Conservation (phyloP, 1,139 yeast genomes). For the Magnusiomyces clavatus region DNA sequence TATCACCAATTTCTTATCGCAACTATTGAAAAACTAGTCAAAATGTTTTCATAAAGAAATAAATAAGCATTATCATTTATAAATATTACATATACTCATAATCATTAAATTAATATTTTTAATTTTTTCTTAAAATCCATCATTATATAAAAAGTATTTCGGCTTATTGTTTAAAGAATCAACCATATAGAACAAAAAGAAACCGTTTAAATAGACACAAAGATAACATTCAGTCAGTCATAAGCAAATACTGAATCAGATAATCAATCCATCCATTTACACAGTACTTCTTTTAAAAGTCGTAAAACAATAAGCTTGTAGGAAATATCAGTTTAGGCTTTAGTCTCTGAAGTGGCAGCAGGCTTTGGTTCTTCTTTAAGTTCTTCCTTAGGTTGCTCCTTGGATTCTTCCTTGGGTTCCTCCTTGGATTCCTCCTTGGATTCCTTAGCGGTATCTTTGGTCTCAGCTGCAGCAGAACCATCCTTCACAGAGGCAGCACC, state of each 20-base stretch:
- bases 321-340: too few species aligned
- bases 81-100: too few species aligned
- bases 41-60: too few species aligned
- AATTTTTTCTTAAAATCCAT: not conserved
- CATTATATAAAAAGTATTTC: not conserved
- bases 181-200: not conserved
- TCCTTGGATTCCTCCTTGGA: not conserved
- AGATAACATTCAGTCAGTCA: not conserved
- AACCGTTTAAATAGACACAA: not conserved
- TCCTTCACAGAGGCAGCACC: slow-evolving; percentile 8
- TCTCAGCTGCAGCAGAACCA: not conserved
- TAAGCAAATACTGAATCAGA: not conserved
- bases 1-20: too few species aligned
- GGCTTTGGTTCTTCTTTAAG: not conserved
- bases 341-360: too few species aligned
- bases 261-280: not conserved
- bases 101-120: not conserved
- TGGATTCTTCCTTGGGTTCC: not conserved
- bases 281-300: not conserved
- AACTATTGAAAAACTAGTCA: too few species aligned
- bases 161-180: not conserved
- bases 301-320: not conserved
- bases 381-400: not conserved
- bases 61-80: too few species aligned
- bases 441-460: slow-evolving; percentile 1